These are phyloP conservation scores for Fragilariopsis cylindrus DNA, from an alignment of 108 stramenopile genomes.

Conservation along the genomic window DNA sequence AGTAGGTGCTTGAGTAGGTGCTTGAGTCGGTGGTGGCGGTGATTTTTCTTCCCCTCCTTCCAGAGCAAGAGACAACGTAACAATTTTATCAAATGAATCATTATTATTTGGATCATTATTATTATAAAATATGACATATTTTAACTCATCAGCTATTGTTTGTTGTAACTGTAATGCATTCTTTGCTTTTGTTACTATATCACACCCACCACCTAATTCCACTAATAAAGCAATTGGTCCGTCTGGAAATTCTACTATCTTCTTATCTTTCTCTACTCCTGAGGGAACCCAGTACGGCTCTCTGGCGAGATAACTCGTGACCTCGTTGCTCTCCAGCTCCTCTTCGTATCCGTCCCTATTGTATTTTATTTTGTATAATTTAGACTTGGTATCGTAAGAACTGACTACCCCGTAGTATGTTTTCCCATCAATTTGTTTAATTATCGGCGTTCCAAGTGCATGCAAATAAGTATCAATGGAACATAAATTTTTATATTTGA, in stretches of 20 bases:
- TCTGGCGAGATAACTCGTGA: neutral
- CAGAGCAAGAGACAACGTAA: no score
- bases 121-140: conserved; percentile 41
- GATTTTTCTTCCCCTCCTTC: no score
- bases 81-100: no score
- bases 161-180: conserved; percentile 32
- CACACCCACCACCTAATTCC: conserved; percentile 36
- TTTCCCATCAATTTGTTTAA: neutral
- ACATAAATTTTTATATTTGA: no score
- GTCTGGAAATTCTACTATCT: no score
- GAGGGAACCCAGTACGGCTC: neutral
- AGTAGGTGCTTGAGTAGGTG: no score
- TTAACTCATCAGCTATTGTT: conserved; percentile 1
- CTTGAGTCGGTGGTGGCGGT: no score
- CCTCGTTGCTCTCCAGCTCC: neutral
- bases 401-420: neutral
- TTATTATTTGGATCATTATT: neutral
- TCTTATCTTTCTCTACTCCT: no score
- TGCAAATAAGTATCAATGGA: neutral
- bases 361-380: neutral
- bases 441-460: neutral
- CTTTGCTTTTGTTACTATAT: conserved; percentile 29
- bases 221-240: conserved; percentile 45
- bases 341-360: neutral
- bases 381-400: neutral